These are phyloP conservation scores for Magnolia kwangsiensis DNA, from an alignment of 164 flowering plant species.

Conservation along the genomic window DNA sequence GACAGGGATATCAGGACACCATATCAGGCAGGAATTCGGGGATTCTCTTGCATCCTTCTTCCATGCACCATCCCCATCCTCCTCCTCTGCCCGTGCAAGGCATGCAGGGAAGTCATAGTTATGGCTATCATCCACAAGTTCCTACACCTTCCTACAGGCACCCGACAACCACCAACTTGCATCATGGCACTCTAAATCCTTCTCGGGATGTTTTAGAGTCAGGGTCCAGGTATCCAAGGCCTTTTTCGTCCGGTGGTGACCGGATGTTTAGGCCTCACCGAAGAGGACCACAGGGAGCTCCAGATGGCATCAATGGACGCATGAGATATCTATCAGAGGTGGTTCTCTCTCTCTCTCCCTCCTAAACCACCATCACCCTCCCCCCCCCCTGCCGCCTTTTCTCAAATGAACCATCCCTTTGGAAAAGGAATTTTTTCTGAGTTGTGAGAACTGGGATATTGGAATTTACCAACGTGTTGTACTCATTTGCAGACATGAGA, in stretches of 20 bases:
- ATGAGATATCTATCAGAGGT: constrained; percentile 65
- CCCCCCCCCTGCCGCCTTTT: background rate
- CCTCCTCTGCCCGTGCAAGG: constrained; percentile 40
- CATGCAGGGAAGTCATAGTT: constrained; percentile 32
- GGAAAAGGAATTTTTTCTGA: background rate
- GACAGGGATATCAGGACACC: constrained; percentile 43
- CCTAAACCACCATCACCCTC: too few species aligned
- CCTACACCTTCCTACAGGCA: constrained; percentile 37
- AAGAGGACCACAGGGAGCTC: constrained; percentile 35
- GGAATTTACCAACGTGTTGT: background rate
- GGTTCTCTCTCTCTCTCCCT: constrained; percentile 8
- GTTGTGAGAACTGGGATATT: background rate
- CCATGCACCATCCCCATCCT: constrained; percentile 29
- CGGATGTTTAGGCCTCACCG: constrained; percentile 44
- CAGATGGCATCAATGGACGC: constrained; percentile 35
- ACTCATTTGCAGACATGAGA: background rate
- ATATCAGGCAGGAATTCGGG: constrained; percentile 33
- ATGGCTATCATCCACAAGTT: constrained; percentile 39
- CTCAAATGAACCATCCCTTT: background rate
- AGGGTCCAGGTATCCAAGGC: constrained; percentile 35
- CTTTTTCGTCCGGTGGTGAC: constrained; percentile 42
- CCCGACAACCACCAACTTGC: constrained; percentile 24
- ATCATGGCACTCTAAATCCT: constrained; percentile 23
- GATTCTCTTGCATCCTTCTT: constrained; percentile 38
- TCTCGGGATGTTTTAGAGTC: constrained; percentile 37